These are phyloP conservation scores for barley (Hordeum vulgare) DNA, from an alignment of 176 grass and related monocot species.

Conservation along the genomic window DNA sequence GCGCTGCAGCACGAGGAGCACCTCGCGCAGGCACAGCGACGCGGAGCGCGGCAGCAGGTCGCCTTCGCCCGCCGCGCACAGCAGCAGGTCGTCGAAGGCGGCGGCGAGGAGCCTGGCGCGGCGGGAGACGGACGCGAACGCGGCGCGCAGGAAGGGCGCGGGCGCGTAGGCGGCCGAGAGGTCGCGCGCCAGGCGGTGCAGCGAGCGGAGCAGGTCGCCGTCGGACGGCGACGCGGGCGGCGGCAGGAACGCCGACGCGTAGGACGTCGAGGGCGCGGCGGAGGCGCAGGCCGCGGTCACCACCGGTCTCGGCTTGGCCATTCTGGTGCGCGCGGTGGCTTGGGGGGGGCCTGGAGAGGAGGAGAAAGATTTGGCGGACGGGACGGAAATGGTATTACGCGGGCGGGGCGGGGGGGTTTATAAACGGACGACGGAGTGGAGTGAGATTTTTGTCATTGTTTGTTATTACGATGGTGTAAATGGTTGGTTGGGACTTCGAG, in stretches of 20 bases:
- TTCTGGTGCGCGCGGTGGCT: not conserved
- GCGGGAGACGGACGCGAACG: constrained; percentile 49
- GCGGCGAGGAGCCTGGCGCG: constrained; percentile 52
- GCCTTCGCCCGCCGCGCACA: not conserved
- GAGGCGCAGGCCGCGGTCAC: constrained; percentile 14
- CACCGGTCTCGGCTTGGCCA: constrained; percentile 14
- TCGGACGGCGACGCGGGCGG: constrained; percentile 46
- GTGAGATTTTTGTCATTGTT: not conserved
- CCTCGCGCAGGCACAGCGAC: constrained; percentile 79
- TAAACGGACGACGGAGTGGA: constrained; percentile 28
- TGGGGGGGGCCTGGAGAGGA: not conserved
- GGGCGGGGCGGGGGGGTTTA: constrained; percentile 5
- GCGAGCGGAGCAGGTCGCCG: constrained; percentile 54
- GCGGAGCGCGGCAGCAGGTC: constrained; percentile 57
- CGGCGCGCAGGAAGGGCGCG: constrained; percentile 28
- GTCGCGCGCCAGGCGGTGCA: constrained; percentile 63
- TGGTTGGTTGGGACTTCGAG: constrained; percentile 30
- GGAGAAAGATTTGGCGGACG: not conserved
- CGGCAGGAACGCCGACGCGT: constrained; percentile 18
- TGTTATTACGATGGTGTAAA: not conserved
- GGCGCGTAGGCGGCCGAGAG: constrained; percentile 36
- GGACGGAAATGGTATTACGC: not conserved
- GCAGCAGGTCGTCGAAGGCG: constrained; percentile 69
- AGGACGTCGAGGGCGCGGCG: constrained; percentile 13
- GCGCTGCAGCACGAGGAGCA: constrained; percentile 77